Evolutionary conservation across 2,329 filamentous ascomycete genomes (phyloP).

Genomic region (Microsporum ferrugineum): DNA sequence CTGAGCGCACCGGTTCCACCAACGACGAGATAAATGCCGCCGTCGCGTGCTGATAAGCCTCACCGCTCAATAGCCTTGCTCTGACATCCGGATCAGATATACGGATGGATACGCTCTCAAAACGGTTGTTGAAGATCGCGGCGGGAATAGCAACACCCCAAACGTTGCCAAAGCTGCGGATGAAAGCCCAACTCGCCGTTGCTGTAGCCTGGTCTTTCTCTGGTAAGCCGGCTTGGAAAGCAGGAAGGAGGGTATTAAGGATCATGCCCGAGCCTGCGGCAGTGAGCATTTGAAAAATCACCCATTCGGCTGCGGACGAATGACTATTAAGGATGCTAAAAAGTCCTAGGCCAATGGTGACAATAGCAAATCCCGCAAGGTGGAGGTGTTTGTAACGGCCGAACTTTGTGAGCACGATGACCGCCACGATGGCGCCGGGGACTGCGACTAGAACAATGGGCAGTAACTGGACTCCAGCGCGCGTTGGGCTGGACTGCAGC

Average conservation of each 20-base stretch:
- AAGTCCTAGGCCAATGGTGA: background rate
- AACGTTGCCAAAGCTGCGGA: constrained; percentile 23
- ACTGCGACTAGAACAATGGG: constrained; percentile 16
- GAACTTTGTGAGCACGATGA: background rate
- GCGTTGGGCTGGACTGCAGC: constrained; percentile 24
- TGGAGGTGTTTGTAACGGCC: background rate
- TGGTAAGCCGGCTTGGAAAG: constrained; percentile 15
- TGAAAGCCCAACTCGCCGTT: constrained; percentile 22
- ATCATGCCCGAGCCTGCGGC: background rate
- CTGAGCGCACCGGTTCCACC: background rate
- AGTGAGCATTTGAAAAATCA: background rate
- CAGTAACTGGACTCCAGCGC: constrained; percentile 31
- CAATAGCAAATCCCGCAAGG: background rate
- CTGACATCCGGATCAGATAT: background rate
- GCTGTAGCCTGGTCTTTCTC: constrained; percentile 20
- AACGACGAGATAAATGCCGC: background rate
- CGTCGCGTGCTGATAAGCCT: background rate
- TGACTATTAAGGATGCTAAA: background rate
- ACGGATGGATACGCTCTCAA: constrained; percentile 3
- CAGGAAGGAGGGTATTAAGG: constrained; percentile 17
- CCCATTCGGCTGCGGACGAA: background rate
- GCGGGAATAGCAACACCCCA: constrained; percentile 24
- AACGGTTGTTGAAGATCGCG: constrained; percentile 24
- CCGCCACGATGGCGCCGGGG: background rate
- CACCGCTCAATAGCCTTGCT: background rate